Evolutionary conservation across 805 yeast species (phyloP).

Genomic region (Teunomyces barrocoloradensis): DNA sequence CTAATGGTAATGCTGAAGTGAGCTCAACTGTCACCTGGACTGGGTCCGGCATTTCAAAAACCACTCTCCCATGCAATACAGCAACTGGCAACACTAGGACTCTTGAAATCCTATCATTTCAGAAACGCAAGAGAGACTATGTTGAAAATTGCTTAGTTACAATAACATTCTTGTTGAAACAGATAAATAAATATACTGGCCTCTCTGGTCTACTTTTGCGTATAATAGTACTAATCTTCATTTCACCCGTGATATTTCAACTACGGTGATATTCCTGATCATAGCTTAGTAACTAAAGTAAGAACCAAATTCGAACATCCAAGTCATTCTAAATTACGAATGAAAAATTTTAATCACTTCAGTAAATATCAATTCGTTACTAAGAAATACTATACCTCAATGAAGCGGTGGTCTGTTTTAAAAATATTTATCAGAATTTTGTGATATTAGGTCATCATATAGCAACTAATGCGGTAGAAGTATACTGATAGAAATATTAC

Average conservation of each 20-base stretch:
- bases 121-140: too few species aligned
- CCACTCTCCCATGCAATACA: conserved; percentile 10
- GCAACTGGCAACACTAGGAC: conserved; percentile 10
- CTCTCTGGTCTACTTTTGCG: neutral
- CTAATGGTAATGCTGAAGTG: too few species aligned
- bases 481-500: neutral
- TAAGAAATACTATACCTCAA: neutral
- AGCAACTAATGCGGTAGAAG: neutral
- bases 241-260: neutral
- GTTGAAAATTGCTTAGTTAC: too few species aligned
- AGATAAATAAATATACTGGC: neutral
- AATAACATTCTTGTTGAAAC: too few species aligned
- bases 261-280: neutral
- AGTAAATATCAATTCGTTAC: neutral
- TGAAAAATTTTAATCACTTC: neutral
- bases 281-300: neutral
- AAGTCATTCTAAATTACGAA: neutral
- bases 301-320: neutral
- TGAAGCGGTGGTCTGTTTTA: neutral
- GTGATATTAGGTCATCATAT: neutral
- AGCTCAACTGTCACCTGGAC: too few species aligned
- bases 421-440: neutral
- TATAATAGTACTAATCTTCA: neutral
- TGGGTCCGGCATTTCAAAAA: conserved; percentile 16
- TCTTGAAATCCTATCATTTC: too few species aligned